Evolutionary conservation across 257 asterid species (phyloP).

Genomic region (Solanum habrochaites): DNA sequence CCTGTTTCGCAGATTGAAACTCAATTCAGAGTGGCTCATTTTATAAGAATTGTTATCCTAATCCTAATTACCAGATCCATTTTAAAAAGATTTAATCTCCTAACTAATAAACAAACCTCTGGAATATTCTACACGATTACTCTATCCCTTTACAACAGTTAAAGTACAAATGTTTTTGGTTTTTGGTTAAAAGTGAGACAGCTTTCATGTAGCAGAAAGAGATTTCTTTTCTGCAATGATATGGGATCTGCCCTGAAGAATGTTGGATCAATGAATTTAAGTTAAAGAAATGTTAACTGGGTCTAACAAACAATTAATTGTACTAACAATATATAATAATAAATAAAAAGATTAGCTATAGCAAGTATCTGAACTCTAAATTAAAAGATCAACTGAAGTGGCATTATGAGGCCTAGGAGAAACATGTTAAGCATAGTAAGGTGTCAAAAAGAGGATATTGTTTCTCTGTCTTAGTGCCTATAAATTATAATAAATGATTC

Average conservation of each 20-base stretch:
- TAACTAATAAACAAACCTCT: background rate
- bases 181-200: background rate
- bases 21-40: background rate
- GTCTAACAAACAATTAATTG: background rate
- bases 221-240: background rate
- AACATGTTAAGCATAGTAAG: background rate
- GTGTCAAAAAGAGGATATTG: background rate
- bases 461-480: background rate
- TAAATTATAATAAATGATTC: background rate
- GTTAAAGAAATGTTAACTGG: background rate
- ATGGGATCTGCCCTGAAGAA: background rate
- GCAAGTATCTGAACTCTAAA: background rate
- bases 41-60: background rate
- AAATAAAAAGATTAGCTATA: background rate
- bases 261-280: background rate
- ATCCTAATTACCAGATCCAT: background rate
- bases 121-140: background rate
- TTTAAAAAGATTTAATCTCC: background rate
- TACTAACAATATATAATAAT: background rate
- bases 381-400: background rate
- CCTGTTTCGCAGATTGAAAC: background rate
- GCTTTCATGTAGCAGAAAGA: background rate
- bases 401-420: background rate
- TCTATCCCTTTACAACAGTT: background rate
- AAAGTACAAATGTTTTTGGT: background rate